Conservation (phyloP, 371 early-diverging fungal species). For the Syncephalis plumigaleata region DNA sequence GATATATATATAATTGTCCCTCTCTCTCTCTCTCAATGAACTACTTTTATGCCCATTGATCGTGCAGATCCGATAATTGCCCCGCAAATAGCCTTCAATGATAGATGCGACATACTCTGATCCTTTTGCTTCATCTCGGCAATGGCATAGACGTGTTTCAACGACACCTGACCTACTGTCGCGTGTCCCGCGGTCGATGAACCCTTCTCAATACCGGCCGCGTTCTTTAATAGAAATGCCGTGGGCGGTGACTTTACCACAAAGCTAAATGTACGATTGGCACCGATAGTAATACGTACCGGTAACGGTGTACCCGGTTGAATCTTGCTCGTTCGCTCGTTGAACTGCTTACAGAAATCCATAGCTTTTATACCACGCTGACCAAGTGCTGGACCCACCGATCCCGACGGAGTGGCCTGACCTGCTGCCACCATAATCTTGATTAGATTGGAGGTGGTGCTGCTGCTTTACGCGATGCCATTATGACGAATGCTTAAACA, state of each 20-base stretch:
- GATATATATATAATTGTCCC: too few relatives aligned
- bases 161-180: conserved; percentile 53
- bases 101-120: conserved; percentile 49
- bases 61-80: conserved; percentile 65
- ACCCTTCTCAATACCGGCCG: conserved; percentile 83
- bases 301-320: conserved; percentile 74
- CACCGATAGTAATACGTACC: conserved; percentile 66
- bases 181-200: conserved; percentile 59
- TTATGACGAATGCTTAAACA: neutral
- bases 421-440: conserved; percentile 61
- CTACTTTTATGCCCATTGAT: conserved; percentile 76
- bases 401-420: conserved; percentile 89
- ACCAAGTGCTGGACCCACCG: conserved; percentile 94
- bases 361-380: conserved; percentile 95
- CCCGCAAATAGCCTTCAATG: conserved; percentile 51
- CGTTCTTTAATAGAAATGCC: conserved; percentile 72
- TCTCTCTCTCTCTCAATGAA: conserved; percentile 9
- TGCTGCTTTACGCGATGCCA: neutral
- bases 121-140: conserved; percentile 81
- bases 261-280: conserved; percentile 85
- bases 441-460: neutral
- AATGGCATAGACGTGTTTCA: conserved; percentile 92
- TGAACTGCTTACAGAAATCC: conserved; percentile 97
- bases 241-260: conserved; percentile 79
- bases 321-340: conserved; percentile 83